Percentiles rank a stretch among this genome's conserved stretches.
phyloP scores from a whole-genome alignment of 495 filamentous ascomycete genomes.

The Xylaria longipes region DNA sequence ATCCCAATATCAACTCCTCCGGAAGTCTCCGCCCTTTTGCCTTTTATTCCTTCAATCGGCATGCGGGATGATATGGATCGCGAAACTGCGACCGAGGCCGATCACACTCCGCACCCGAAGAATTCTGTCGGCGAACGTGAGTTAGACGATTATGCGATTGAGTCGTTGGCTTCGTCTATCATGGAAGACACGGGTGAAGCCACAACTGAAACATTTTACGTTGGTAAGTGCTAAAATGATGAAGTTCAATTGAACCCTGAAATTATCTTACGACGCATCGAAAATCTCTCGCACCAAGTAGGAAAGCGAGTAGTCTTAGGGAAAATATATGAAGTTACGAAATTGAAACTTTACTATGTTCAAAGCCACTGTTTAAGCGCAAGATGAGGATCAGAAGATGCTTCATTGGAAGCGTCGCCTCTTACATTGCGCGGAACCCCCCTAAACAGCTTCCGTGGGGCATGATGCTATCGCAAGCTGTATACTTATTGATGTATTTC shows the following conservation, averaged over 20 bases:
- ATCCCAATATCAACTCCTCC: background rate
- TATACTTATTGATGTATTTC: background rate
- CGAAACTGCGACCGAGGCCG: background rate
- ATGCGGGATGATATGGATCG: background rate
- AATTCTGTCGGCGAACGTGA: background rate
- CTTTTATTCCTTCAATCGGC: background rate
- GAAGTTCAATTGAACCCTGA: background rate
- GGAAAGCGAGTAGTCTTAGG: background rate
- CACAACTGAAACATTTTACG: background rate
- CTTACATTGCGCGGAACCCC: background rate
- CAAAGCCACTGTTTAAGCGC: background rate
- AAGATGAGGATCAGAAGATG: background rate
- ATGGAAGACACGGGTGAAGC: slow-evolving; percentile 13
- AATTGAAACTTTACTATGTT: background rate
- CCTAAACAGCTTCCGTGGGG: background rate
- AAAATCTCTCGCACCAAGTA: background rate
- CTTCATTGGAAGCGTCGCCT: background rate
- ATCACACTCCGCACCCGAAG: background rate
- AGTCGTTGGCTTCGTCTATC: slow-evolving; percentile 6
- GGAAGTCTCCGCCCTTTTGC: background rate
- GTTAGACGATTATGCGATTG: slow-evolving; percentile 1
- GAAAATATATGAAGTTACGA: background rate
- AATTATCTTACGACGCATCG: background rate
- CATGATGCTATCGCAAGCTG: background rate
- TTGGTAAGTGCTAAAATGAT: background rate